Evolutionary conservation across 495 filamentous ascomycete species (phyloP).

Genomic region (Aspergillus sparsus): DNA sequence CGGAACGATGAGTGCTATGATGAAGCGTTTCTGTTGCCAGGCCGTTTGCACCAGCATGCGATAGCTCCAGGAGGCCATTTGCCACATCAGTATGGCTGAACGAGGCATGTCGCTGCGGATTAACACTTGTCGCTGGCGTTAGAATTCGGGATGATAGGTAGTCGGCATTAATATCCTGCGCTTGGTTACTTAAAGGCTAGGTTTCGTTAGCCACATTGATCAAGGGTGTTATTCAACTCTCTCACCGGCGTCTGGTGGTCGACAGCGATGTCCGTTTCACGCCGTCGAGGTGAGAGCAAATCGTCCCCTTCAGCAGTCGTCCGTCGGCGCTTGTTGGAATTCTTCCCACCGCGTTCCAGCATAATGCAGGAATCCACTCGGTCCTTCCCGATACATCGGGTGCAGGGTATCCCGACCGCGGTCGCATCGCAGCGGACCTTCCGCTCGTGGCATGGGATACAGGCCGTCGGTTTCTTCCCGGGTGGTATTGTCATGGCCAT

Average conservation of each 20-base stretch:
- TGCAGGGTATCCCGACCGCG: constrained; percentile 4
- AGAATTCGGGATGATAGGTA: background rate
- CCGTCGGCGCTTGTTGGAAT: background rate
- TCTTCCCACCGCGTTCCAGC: background rate
- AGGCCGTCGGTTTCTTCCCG: background rate
- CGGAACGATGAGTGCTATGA: background rate
- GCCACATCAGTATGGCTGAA: background rate
- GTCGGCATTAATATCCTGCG: background rate
- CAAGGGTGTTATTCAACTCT: background rate
- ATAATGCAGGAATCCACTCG: background rate
- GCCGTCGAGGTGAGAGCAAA: background rate
- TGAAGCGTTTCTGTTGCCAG: background rate
- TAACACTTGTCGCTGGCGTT: background rate
- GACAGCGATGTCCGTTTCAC: background rate
- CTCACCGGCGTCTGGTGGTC: background rate
- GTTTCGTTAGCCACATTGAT: background rate
- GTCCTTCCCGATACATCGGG: background rate
- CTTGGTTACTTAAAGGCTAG: background rate
- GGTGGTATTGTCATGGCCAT: too few species aligned
- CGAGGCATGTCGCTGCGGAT: background rate
- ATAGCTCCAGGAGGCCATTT: background rate
- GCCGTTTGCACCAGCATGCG: background rate
- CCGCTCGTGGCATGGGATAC: constrained; percentile 13
- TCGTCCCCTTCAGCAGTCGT: background rate
- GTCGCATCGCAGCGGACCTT: constrained; percentile 12